Evolutionary conservation across 768 basidiomycete genomes (phyloP), one percentile per base, ranked within the genome.

Genomic region (Ramaria sp.): DNA sequence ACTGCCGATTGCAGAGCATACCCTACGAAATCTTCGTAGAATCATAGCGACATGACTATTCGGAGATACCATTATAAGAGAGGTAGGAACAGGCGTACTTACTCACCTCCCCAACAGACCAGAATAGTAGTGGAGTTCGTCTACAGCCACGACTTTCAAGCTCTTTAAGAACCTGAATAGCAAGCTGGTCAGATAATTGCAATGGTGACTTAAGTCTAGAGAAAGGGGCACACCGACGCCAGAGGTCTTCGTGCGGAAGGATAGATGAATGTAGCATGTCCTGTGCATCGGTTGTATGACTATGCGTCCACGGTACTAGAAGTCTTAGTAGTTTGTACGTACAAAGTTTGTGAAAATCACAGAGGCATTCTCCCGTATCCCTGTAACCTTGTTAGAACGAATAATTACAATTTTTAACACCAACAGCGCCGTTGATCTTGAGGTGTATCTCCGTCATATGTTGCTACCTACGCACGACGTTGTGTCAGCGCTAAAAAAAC

Each of bases 271-370:
- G 90, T 6, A 95, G 71, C 72, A 81, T 93, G 60, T 93, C 90
- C 87, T 89, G 56, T 20, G 12, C 45, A 15, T 9, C 32, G 41
- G 9, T 18, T 16, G 53, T 55, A 44, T 20, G 18, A 12, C n/a
- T 36, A 57, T 38, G 20, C 16, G 16, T 4, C 3, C 3, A 34
- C 7, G 18, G 47, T 45, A 44, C 18, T 50, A 10, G 6, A 32
- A 28, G 22, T 8, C 12, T 20, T 50, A 41, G 37, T 15, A 41
- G 20, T n/a, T n/a, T 34, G 4, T 2, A 44, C 78, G n/a, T 61
- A 86, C 88, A 61, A 92, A 91, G 63, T 95, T 95, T 4, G 91
- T 92, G 62, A 94, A 86, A 49, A 95, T 85, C 22, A 91, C 78
- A 0, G 86, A 88, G 0, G 83, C 82, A 1, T 69, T 78, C 50